A percentile compares a stretch with the other conserved stretches of the same genome.
phyloP scores from a whole-genome alignment of 805 yeast species.

The Pichia gijzeniarum region DNA sequence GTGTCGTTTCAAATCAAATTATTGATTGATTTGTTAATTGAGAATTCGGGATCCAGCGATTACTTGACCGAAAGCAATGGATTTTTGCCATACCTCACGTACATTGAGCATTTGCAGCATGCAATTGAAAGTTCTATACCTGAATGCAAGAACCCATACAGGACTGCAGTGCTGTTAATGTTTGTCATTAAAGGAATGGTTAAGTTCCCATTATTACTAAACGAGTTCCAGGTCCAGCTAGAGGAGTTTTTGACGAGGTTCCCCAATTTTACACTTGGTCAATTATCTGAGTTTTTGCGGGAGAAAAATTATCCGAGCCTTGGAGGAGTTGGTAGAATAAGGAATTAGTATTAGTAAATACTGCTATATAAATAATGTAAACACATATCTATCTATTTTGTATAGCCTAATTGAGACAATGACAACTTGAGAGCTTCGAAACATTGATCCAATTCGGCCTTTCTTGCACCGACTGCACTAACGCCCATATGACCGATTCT shows the following conservation, averaged over 20 bases:
- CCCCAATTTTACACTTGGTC: slow-evolving; percentile 12
- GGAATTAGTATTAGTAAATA: neutral
- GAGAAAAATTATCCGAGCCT: slow-evolving; percentile 6
- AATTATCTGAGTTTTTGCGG: slow-evolving; percentile 8
- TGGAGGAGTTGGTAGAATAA: neutral
- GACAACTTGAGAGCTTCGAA: slow-evolving; percentile 41
- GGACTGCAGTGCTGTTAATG: slow-evolving; percentile 6
- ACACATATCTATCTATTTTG: neutral
- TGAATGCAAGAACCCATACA: slow-evolving; percentile 10
- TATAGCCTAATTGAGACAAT: slow-evolving; percentile 34
- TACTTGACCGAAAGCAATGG: slow-evolving; percentile 3
- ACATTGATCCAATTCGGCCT: slow-evolving; percentile 49
- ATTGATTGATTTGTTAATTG: slow-evolving; percentile 6
- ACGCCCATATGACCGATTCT: slow-evolving; percentile 97
- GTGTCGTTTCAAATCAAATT: slow-evolving; percentile 6
- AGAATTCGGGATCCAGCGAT: slow-evolving; percentile 1
- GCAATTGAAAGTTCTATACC: slow-evolving; percentile 8
- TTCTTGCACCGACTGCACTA: slow-evolving; percentile 50
- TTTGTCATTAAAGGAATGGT: slow-evolving; percentile 8
- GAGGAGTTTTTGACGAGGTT: slow-evolving; percentile 8
- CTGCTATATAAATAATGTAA: no score
- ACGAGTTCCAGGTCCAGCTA: slow-evolving; percentile 1
- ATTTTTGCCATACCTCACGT: slow-evolving; percentile 13
- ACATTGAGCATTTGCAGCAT: slow-evolving; percentile 9
- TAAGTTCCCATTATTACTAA: slow-evolving; percentile 1